Conservation (phyloP, 345 rosid genomes). For the Firmiana major region DNA sequence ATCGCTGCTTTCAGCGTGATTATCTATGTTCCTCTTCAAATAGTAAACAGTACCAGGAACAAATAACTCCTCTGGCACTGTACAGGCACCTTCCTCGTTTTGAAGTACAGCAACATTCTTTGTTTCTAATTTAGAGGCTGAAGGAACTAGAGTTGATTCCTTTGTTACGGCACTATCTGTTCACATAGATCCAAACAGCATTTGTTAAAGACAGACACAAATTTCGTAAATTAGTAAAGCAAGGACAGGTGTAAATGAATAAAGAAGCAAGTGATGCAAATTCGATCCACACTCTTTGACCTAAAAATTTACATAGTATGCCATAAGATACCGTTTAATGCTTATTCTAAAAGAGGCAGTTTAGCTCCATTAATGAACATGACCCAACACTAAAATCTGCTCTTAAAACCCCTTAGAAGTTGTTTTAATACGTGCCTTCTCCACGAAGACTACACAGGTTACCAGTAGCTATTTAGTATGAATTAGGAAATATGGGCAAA, state of each 20-base stretch:
- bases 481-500: not conserved
- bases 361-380: not conserved
- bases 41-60: slow-evolving; percentile 79
- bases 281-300: not conserved
- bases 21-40: slow-evolving; percentile 58
- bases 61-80: slow-evolving; percentile 55
- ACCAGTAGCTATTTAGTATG: not conserved
- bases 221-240: not conserved
- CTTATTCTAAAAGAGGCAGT: not conserved
- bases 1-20: slow-evolving; percentile 6
- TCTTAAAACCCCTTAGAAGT: not conserved
- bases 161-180: slow-evolving; percentile 30
- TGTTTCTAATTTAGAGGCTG: slow-evolving; percentile 17
- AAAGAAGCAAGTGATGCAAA: not conserved
- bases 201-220: not conserved
- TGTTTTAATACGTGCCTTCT: not conserved
- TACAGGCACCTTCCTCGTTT: slow-evolving; percentile 16
- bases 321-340: not conserved
- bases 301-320: not conserved
- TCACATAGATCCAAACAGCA: slow-evolving; percentile 1
- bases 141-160: slow-evolving; percentile 16
- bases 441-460: not conserved
- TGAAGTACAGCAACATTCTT: slow-evolving; percentile 14
- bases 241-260: not conserved
- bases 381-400: not conserved